A percentile compares a stretch with the other conserved stretches of the same genome.
phyloP scores from a whole-genome alignment of 495 filamentous ascomycete genomes.

The Talaromyces proteolyticus region DNA sequence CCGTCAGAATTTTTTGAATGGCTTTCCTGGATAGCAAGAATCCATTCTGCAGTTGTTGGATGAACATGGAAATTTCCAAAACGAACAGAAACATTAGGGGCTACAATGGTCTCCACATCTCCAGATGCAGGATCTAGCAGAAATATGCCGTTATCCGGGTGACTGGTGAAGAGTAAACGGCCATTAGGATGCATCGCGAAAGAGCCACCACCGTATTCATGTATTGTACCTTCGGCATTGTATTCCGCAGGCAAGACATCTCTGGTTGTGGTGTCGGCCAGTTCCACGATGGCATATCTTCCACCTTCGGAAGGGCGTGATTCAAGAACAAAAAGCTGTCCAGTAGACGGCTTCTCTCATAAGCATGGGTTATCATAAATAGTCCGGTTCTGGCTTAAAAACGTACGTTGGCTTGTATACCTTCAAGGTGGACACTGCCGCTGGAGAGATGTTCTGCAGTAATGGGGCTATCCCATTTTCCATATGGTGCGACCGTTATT shows the following conservation, averaged over 20 bases:
- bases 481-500: slow-evolving; percentile 25
- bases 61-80: slow-evolving; percentile 26
- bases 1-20: slow-evolving; percentile 21
- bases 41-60: slow-evolving; percentile 21
- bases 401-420: slow-evolving; percentile 20
- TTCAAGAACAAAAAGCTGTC: slow-evolving; percentile 36
- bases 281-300: slow-evolving; percentile 31
- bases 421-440: slow-evolving; percentile 15
- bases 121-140: slow-evolving; percentile 21
- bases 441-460: slow-evolving; percentile 29
- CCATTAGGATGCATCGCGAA: slow-evolving; percentile 23
- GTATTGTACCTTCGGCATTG: slow-evolving; percentile 31
- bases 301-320: slow-evolving; percentile 30
- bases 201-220: slow-evolving; percentile 39
- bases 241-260: slow-evolving; percentile 36
- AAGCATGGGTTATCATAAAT: not conserved
- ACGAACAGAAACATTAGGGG: slow-evolving; percentile 23
- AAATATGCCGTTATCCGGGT: slow-evolving; percentile 27
- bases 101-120: slow-evolving; percentile 14
- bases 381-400: not conserved
- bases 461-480: slow-evolving; percentile 38
- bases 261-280: slow-evolving; percentile 15
- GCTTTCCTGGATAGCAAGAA: slow-evolving; percentile 41
- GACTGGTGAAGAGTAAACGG: slow-evolving; percentile 35
- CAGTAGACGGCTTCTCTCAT: slow-evolving; percentile 11